Evolutionary conservation across 805 yeast genomes (phyloP), one percentile per base, ranked within the genome.

Genomic region (Debaryomyces castellii): DNA sequence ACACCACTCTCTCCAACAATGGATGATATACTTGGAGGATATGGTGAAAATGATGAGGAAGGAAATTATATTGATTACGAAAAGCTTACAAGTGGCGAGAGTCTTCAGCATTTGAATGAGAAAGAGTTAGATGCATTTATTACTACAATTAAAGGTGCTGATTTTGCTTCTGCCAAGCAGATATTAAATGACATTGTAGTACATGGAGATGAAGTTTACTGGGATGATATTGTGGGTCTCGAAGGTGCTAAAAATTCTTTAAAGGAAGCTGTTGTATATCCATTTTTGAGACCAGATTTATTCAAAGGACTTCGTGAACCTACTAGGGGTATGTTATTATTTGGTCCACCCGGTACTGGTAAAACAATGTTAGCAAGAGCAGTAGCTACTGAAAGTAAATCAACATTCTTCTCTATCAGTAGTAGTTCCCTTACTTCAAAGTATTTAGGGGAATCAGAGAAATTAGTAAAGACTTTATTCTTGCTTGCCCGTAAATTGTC

Each of bases 271-370:
- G 97, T 94, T 3, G 97, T 92, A 11, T 92, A 91, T 62, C 99
- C 99, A 20, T 91, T 92, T 59, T 67, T 94, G 52, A 76, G 98
- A 42, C 99, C 98, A 0, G 98, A 92, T 66, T 73, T 92, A 46
- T 94, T 92, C 62, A 79, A 81, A 48, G 98, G 97, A 0, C 69
- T 92, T 43, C 75, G 97, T 54, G 97, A 91, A 67, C 98, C 98
- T 0, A 91, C 96, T 0, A 71, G 96, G 47, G 98, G 98, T n/a
- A 89, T 94, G 96, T 73, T 92, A 17, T 67, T 92, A 35, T 92
- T 90, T 71, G 99, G 99, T 0, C 98, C 99, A 2, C 97, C 98
- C 0, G 99, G 99, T n/a, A 92, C 98, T 0, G 98, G 98, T 46
- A 92, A 94, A 60, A 91, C 97, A 1, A 91, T 92, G 98, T 77